Percentiles rank a stretch among this genome's conserved stretches.
These are phyloP conservation scores for Bromus sterilis DNA, from an alignment of 176 grass and related monocot genomes.

Conservation along the genomic window DNA sequence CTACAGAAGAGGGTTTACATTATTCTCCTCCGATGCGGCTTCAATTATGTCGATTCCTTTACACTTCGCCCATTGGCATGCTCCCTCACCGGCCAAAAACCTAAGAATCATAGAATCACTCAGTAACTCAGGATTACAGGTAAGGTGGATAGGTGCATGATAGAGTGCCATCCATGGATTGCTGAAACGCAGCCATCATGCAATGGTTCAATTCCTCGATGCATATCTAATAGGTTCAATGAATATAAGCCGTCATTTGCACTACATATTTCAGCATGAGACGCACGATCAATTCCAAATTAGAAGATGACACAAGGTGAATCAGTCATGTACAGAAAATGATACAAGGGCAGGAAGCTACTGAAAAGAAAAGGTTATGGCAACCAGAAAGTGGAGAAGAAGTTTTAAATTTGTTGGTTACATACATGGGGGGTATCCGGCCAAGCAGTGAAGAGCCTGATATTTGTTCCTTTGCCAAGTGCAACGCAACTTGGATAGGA, in stretches of 20 bases:
- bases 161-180: background rate
- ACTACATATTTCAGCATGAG: slow-evolving; percentile 8
- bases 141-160: background rate
- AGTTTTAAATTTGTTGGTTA: slow-evolving; percentile 29
- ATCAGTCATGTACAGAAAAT: background rate
- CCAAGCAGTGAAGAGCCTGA: slow-evolving; percentile 63
- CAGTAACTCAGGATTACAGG: background rate
- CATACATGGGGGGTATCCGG: slow-evolving; percentile 99
- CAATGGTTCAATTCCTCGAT: background rate
- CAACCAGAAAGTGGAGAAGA: slow-evolving; percentile 1
- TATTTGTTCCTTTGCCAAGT: slow-evolving; percentile 79
- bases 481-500: slow-evolving; percentile 67
- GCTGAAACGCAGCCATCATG: background rate
- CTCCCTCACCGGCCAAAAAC: slow-evolving; percentile 92
- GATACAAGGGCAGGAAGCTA: background rate
- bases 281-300: background rate
- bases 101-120: slow-evolving; percentile 32
- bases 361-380: background rate
- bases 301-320: background rate
- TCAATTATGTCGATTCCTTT: slow-evolving; percentile 54
- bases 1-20: slow-evolving; percentile 29
- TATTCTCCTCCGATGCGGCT: slow-evolving; percentile 39
- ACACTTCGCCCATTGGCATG: slow-evolving; percentile 63
- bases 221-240: background rate
- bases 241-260: background rate